Percentiles rank a stretch among this genome's conserved stretches.
These are phyloP conservation scores for Fusarium sp. DNA, from an alignment of 2,329 filamentous ascomycete species.

Conservation along the genomic window DNA sequence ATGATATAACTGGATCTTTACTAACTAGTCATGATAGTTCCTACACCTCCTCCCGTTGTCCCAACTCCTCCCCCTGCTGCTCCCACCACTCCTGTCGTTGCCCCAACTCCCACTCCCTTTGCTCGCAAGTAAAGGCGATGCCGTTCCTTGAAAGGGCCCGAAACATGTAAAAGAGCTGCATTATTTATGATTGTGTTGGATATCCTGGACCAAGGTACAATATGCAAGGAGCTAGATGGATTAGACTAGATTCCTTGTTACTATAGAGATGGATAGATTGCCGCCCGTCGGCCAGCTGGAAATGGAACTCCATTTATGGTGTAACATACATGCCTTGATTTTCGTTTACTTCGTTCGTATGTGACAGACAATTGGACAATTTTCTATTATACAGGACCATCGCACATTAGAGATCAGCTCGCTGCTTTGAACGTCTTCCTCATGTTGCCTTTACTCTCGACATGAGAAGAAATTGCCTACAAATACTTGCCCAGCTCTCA, in stretches of 20 bases:
- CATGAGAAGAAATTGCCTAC: too few species aligned
- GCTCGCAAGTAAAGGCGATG: slow-evolving; percentile 13
- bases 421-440: too few species aligned
- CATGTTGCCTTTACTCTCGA: too few species aligned
- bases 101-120: slow-evolving; percentile 23
- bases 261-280: slow-evolving; percentile 17
- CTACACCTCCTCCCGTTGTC: neutral
- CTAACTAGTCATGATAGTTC: slow-evolving; percentile 9
- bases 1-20: neutral
- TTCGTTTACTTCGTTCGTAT: neutral
- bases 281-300: neutral
- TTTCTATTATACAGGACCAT: neutral
- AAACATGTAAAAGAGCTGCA: neutral
- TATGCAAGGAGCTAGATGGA: neutral
- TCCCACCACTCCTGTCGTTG: slow-evolving; percentile 3
- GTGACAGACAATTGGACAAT: neutral
- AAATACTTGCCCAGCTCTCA: too few species aligned
- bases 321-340: neutral
- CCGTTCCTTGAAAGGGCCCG: neutral
- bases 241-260: slow-evolving; percentile 13
- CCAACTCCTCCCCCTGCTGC: slow-evolving; percentile 3
- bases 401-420: too few species aligned
- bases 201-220: neutral
- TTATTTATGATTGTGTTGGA: neutral
- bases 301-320: neutral